Evolutionary conservation across 169 alveolate species (phyloP).

Genomic region (Theileria sp.): DNA sequence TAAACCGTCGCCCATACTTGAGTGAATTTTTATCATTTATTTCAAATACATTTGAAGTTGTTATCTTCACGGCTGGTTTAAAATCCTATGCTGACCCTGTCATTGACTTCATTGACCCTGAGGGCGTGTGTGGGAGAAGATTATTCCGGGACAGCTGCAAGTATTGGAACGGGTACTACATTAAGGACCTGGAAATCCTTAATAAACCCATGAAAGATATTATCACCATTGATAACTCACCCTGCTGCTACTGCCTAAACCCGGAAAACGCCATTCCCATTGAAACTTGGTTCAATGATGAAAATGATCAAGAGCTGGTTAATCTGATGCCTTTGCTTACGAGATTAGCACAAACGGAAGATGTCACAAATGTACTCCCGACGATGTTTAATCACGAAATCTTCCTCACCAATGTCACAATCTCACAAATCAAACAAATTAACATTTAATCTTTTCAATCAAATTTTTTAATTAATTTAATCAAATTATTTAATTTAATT

Average conservation of each 20-base stretch:
- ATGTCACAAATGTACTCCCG: constrained; percentile 26
- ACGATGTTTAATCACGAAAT: neutral
- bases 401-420: neutral
- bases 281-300: constrained; percentile 75
- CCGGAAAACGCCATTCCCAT: constrained; percentile 79
- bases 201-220: constrained; percentile 64
- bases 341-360: constrained; percentile 20
- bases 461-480: too few species aligned
- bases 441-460: too few species aligned
- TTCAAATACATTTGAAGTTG: constrained; percentile 65
- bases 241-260: constrained; percentile 62
- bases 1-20: constrained; percentile 67
- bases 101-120: constrained; percentile 65
- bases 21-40: constrained; percentile 58
- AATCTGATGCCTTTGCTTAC: constrained; percentile 75
- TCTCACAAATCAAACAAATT: neutral
- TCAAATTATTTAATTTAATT: too few species aligned
- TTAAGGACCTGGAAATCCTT: constrained; percentile 66
- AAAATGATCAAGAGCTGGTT: constrained; percentile 67
- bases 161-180: constrained; percentile 47
- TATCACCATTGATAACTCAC: constrained; percentile 69
- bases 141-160: constrained; percentile 68
- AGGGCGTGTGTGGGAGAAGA: constrained; percentile 57
- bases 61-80: constrained; percentile 69
- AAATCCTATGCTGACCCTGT: constrained; percentile 73